Base-by-base conservation (phyloP, 2,329 filamentous ascomycete species). In the Penicillium sclerotiorum region DNA sequence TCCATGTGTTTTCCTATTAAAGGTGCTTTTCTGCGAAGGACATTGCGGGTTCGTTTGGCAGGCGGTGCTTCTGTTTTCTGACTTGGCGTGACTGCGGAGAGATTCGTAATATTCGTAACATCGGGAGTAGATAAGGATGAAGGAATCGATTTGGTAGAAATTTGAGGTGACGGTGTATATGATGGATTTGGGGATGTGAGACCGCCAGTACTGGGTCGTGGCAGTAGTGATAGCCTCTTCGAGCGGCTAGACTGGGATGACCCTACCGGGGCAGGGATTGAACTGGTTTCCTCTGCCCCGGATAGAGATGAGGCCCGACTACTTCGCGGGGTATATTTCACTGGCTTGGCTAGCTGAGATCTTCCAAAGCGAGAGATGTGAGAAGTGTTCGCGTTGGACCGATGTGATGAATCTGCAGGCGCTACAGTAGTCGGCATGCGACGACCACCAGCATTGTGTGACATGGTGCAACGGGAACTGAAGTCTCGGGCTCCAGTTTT, bases 11-110 rank as follows among this genome's bases (percentile, higher is more conserved):
- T 68, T 32, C 68, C 69, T 59, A 73, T 73, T 48, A 66, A 72
- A 3, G 73, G 69, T 28, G 70, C 68, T 54, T 69, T 75, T 47
- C 73, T 65, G 47, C 73, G 69, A 41, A 76, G 60, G 46, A 75
- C 64, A 54, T 75, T 75, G 40, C 69, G 65, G 33, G 62, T 58
- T 37, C 62, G 63, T 52, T 63, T 63, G 21, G 57, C 55, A 5
- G 58, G 48, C 38, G 56, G 45, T 5, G 48, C 42, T 47, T 56
- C 55, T 5, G 48, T 45, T 44, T 56, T 55, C 28, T 56, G 55
- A 13, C 53, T 59, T 20, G 53, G 36, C 22, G 45, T 33, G 23
- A 49, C 49, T 17, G 38, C 27, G 18, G 58, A 47, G 8, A 51
- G 45, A 2, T 18, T 56, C n/a, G 46, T 54, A 8, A 56, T 32